Conservation (phyloP, 257 asterid genomes). For the Osmanthus fragrans region DNA sequence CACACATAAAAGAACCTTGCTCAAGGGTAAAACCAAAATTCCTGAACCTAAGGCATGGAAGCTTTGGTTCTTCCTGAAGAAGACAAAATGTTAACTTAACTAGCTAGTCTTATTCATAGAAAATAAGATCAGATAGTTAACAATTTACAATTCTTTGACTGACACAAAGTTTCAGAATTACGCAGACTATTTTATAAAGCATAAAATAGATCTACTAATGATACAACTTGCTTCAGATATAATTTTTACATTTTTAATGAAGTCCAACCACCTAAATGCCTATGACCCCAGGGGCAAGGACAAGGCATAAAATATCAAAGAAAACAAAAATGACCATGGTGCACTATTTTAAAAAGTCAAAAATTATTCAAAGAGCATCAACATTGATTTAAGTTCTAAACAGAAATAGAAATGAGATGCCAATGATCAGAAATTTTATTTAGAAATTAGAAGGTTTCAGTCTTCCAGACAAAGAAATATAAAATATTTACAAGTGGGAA, state of each 20-base stretch:
- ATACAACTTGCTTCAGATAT: background rate
- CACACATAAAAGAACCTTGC: background rate
- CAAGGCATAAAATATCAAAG: background rate
- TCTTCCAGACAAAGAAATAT: background rate
- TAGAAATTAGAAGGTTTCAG: background rate
- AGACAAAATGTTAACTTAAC: background rate
- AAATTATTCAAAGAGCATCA: background rate
- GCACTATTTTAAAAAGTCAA: too few species aligned
- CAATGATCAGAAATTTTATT: too few species aligned
- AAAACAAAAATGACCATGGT: background rate
- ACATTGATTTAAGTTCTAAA: background rate
- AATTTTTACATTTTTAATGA: background rate
- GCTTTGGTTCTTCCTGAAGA: background rate
- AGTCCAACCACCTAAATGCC: background rate
- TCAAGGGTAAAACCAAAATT: background rate
- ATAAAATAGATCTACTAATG: background rate
- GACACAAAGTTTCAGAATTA: background rate
- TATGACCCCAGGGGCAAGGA: background rate
- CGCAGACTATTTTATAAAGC: background rate
- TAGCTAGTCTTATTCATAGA: background rate
- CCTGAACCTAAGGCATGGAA: background rate
- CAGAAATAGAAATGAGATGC: background rate
- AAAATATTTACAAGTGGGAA: background rate
- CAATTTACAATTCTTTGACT: background rate
- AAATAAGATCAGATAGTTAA: background rate